phyloP scores from a whole-genome alignment of 305 asterid genomes.

The Withania somnifera region DNA sequence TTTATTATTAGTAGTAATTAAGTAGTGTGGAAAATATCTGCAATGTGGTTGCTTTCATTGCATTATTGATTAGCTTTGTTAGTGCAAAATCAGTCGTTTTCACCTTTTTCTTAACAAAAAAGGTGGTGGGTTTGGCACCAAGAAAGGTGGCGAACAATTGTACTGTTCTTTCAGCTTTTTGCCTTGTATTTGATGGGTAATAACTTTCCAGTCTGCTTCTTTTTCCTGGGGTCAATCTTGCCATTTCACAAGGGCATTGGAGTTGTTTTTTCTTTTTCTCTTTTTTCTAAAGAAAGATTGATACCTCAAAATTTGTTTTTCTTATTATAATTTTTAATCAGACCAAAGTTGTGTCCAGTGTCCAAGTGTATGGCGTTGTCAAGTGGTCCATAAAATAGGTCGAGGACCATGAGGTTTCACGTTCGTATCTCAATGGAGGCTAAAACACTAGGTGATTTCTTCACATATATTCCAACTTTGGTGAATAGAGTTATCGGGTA shows the following conservation, averaged over 20 bases:
- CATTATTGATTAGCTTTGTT: not conserved
- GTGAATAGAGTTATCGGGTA: no score
- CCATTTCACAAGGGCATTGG: not conserved
- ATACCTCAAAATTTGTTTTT: not conserved
- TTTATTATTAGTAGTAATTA: no score
- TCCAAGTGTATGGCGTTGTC: no score
- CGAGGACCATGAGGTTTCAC: not conserved
- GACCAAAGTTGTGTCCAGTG: not conserved
- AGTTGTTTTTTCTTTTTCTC: no score
- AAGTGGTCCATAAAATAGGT: not conserved
- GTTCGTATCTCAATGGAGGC: not conserved
- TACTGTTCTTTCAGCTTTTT: not conserved
- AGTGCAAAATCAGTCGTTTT: constrained; percentile 26
- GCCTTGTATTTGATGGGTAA: not conserved
- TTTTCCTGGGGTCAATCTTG: not conserved
- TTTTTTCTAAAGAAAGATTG: not conserved
- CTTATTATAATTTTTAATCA: not conserved
- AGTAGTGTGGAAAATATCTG: constrained; percentile 9
- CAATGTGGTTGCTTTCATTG: constrained; percentile 7
- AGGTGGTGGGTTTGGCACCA: constrained; percentile 41
- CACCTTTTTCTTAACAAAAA: constrained; percentile 32
- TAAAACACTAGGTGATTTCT: no score
- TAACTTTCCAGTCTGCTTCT: not conserved
- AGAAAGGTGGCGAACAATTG: constrained; percentile 36
- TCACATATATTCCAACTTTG: no score